Base-by-base conservation (phyloP, 1,284 basidiomycete species). In the Exobasidium rhododendri region DNA sequence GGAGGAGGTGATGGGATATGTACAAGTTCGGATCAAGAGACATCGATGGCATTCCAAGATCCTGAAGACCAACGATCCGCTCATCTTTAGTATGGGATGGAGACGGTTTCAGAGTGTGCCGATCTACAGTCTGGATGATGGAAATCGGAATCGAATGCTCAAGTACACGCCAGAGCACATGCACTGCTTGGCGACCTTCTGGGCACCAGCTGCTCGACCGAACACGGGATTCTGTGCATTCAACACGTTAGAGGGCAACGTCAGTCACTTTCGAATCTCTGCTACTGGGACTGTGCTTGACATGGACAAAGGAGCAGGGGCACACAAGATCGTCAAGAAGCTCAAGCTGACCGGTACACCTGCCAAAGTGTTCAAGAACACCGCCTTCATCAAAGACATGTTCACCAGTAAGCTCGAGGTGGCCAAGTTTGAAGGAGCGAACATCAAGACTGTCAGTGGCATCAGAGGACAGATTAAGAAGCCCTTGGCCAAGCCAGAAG, bases 121-220 rank as follows among this genome's bases (percentile, higher is more conserved):
- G 0, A 89, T 97, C 69, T 99, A 97, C 81, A 92, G 92, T 26
- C 83, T 99, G 29, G 96, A 99, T 80, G 94, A 99, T 56, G 76
- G 76, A 4, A 76, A 70, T 56, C 66, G 96, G 29, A 97, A 98
- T 87, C 90, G 96, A 51, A 91, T 97, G 90, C 89, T 99, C 81
- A 98, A 99, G 83, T 99, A 99, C 80, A 97, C 96, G 0, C 94
- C 94, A 0, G 96, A 98, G 81, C 94, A 99, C 77, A 97, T 96
- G 92, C 96, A 98, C 80, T 98, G 94, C 76, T 91, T 89, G 73
- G 94, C 94, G 1, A 94, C 94, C 0, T 97, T 98, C 82, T 79
- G 75, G 49, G 75, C 70, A 1, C 75, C 77, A 7, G 59, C 68
- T 30, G 64, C 68, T 6, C 67, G 72, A 40, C 77, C 75, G 17